Percentiles rank a stretch among this genome's conserved stretches.
Conservation (phyloP, 345 rosid genomes). For the Melaleuca alternifolia region DNA sequence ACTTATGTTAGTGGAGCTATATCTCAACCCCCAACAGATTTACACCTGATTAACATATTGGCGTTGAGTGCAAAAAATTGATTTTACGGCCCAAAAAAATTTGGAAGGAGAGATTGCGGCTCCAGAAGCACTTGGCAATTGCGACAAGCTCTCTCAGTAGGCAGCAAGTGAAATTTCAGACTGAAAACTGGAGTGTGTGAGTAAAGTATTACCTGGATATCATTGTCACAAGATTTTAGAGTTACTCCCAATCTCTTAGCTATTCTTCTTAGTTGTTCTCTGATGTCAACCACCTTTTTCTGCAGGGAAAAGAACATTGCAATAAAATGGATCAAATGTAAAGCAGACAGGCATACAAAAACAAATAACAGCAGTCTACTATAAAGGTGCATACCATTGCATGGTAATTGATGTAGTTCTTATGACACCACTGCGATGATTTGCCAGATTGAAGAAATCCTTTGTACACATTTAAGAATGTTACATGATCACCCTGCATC, state of each 20-base stretch:
- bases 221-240: conserved; percentile 70
- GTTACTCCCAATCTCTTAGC: conserved; percentile 68
- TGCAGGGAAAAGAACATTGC: conserved; percentile 8
- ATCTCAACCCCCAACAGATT: neutral
- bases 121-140: neutral
- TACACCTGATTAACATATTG: neutral
- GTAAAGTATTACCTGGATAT: conserved; percentile 29
- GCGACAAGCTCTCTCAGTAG: neutral
- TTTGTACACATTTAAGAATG: conserved; percentile 80
- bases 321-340: neutral
- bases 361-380: neutral
- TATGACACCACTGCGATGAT: conserved; percentile 79
- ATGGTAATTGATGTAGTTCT: conserved; percentile 72
- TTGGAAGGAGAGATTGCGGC: neutral
- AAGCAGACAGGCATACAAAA: neutral
- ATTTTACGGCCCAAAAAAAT: neutral
- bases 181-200: neutral
- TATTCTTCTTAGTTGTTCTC: conserved; percentile 73
- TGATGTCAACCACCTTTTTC: conserved; percentile 72
- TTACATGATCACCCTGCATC: conserved; percentile 88
- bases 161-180: neutral
- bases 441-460: conserved; percentile 84
- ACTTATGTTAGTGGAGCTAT: neutral
- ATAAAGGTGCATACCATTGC: conserved; percentile 49
- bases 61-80: neutral